A percentile compares a stretch with the other conserved stretches of the same genome.
phyloP scores from a whole-genome alignment of 2,329 filamentous ascomycete species.

The Sporothrix brasiliensis region DNA sequence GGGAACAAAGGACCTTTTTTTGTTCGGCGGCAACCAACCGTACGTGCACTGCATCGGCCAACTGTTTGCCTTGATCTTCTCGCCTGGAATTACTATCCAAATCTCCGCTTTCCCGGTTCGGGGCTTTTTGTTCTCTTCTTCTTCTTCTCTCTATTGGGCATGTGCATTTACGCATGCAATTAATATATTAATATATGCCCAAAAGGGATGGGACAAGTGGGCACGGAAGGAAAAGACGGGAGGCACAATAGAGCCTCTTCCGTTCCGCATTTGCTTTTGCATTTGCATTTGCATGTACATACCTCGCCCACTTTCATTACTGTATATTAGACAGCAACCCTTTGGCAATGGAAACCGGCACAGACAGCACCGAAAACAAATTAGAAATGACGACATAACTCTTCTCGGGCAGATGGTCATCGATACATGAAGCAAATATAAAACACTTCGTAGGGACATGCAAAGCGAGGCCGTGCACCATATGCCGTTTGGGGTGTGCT shows the following conservation, averaged over 20 bases:
- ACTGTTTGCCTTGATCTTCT: not conserved
- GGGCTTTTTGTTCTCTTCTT: not conserved
- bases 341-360: no score
- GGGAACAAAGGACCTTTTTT: constrained; percentile 1
- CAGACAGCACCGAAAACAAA: no score
- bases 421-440: no score
- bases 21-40: no score
- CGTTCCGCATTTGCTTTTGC: not conserved
- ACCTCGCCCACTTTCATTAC: not conserved
- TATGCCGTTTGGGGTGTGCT: not conserved
- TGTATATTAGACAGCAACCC: no score
- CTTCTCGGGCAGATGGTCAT: no score
- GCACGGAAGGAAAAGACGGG: not conserved
- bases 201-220: no score
- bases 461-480: no score
- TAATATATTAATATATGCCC: not conserved
- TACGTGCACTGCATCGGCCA: not conserved
- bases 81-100: not conserved
- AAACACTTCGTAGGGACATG: no score
- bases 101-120: constrained; percentile 17
- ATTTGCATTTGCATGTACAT: not conserved
- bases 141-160: not conserved
- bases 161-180: not conserved
- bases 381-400: no score
- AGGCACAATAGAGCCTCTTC: constrained; percentile 17